Evolutionary conservation across 352 stramenopile species (phyloP), one percentile per base, ranked within the genome.

Genomic region (Pythium graminicola): DNA sequence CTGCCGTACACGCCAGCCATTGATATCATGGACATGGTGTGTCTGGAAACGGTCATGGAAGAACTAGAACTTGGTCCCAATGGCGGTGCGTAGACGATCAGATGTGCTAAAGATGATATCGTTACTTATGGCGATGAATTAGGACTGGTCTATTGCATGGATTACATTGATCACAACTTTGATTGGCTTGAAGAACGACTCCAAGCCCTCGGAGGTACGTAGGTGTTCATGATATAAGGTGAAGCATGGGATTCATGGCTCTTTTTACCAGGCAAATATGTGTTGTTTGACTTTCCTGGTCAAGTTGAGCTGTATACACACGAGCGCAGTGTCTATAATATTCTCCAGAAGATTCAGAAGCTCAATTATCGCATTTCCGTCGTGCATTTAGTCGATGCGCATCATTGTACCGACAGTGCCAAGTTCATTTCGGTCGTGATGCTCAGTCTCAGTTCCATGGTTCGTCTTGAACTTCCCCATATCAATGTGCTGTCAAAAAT

Each of bases 231-330:
- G n/a, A n/a, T n/a, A n/a, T 41, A 14, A 41, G 35, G 35, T 22
- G 35, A 6, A 41, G 6, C 35, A 41, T 41, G 32, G 32, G 32
- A 38, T 41, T 17, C 8, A 41, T 14, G 1, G 7, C 1, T 6
- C 5, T 26, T 67, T 38, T 10, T 16, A 8, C 73, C 88, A 67
- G 91, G 96, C 65, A 95, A 98, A 51, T 99, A 99, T 76, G 66
- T 99, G 9, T 73, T 99, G 14, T 95, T 99, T 33, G 97, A 99
- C 80, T 99, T 98, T 79, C 96, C 97, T 2, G 97, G 97, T 0
- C 97, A 99, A 78, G 89, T 99, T 40, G 97, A 99, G 74, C 78
- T 99, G 42, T 99, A 98, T 69, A 99, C 96, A n/a, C 96, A 99
- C 66, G 86, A 99, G 51, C 81, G 89, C n/a, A 93, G 97, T 48